phyloP scores from a whole-genome alignment of 768 basidiomycete genomes.

The Tylopilus subfusipes region DNA sequence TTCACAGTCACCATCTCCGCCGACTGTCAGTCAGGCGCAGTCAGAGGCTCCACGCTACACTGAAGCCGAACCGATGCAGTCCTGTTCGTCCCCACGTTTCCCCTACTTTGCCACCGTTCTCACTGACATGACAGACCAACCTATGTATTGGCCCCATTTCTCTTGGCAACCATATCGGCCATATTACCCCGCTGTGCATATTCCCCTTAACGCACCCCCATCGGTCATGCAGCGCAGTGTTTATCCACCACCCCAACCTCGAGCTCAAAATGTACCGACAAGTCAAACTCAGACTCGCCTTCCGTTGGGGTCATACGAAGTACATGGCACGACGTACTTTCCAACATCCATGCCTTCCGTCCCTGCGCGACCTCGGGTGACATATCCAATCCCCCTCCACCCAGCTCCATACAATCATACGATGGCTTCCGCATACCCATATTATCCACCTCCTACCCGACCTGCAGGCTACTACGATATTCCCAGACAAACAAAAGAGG shows the following conservation, averaged over 20 bases:
- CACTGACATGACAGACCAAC: constrained; percentile 8
- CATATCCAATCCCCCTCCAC: constrained; percentile 6
- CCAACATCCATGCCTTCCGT: not conserved
- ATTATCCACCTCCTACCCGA: constrained; percentile 8
- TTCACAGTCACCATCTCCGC: constrained; percentile 13
- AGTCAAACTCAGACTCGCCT: constrained; percentile 3
- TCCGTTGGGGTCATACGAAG: constrained; percentile 19
- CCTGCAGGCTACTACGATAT: constrained; percentile 2
- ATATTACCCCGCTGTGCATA: constrained; percentile 22
- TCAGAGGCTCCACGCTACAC: constrained; percentile 28
- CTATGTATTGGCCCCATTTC: constrained; percentile 15
- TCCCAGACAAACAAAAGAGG: not conserved
- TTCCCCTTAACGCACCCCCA: not conserved
- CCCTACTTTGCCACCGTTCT: not conserved
- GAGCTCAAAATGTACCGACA: not conserved
- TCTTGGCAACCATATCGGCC: constrained; percentile 20
- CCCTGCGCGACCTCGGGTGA: not conserved
- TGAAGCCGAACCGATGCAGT: constrained; percentile 29
- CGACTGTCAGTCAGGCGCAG: not conserved
- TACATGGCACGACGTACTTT: constrained; percentile 32
- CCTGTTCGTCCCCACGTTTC: constrained; percentile 29
- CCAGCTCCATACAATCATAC: constrained; percentile 5
- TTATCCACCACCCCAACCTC: not conserved
- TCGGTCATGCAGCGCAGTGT: not conserved
- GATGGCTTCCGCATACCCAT: constrained; percentile 5